A percentile compares a stretch with the other conserved stretches of the same genome.
Evolutionary conservation across 352 stramenopile species (phyloP).

Genomic region (Globisporangium cylindrosporum): DNA sequence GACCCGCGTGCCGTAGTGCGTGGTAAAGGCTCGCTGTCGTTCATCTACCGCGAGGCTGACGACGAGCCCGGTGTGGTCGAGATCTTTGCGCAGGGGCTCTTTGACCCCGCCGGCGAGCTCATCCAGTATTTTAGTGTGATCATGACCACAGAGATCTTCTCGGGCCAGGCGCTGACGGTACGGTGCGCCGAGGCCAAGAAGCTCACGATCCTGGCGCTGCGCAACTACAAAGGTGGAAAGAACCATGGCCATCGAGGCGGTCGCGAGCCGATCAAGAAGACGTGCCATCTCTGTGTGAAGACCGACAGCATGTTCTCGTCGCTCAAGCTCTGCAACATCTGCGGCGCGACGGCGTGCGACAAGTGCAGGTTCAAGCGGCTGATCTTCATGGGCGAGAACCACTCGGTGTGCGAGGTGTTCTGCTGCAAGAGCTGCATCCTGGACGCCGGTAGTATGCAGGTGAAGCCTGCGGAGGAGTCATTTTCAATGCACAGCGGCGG

Average conservation of each 20-base stretch:
- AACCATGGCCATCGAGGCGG: background rate
- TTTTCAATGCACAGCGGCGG: conserved; percentile 14
- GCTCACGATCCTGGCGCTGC: conserved; percentile 37
- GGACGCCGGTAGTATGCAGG: conserved; percentile 25
- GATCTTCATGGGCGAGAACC: conserved; percentile 27
- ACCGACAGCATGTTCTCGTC: conserved; percentile 13
- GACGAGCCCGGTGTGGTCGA: conserved; percentile 32
- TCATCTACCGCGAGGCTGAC: conserved; percentile 36
- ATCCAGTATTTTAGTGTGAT: conserved; percentile 27
- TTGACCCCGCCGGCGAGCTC: conserved; percentile 37
- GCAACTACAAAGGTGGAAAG: conserved; percentile 6
- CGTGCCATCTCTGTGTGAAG: conserved; percentile 22
- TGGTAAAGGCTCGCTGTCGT: conserved; percentile 27
- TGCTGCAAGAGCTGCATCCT: conserved; percentile 39
- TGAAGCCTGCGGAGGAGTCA: conserved; percentile 19
- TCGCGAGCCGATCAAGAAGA: background rate
- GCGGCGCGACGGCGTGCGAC: conserved; percentile 19
- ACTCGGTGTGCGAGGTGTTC: conserved; percentile 17
- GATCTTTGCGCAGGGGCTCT: conserved; percentile 41
- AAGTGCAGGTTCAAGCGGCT: conserved; percentile 29
- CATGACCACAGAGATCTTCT: conserved; percentile 37
- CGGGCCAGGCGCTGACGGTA: conserved; percentile 31
- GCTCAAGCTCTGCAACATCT: conserved; percentile 28
- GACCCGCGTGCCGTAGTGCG: conserved; percentile 27
- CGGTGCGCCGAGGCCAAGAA: conserved; percentile 53